Conservation (phyloP, 306 rosid species). For the Echinosophora koreensis region DNA sequence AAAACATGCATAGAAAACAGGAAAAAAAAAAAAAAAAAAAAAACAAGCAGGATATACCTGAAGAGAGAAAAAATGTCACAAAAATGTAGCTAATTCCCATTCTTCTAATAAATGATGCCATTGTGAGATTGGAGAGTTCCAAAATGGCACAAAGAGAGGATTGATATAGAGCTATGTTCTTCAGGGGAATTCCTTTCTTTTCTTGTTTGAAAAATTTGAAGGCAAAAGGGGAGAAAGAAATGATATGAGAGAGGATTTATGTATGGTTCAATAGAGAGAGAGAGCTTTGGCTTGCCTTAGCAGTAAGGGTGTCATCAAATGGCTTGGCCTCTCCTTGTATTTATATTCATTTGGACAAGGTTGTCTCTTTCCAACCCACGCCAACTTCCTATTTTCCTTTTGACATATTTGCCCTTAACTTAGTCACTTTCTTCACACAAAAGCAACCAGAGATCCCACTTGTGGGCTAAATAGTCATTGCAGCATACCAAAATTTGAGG, state of each 20-base stretch:
- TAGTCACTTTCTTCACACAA: conserved; percentile 59
- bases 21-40: conserved; percentile 17
- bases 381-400: conserved; percentile 40
- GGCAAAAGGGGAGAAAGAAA: conserved; percentile 36
- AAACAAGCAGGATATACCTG: conserved; percentile 58
- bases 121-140: conserved; percentile 44
- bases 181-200: conserved; percentile 62
- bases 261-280: conserved; percentile 19
- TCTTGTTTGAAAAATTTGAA: conserved; percentile 54
- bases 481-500: conserved; percentile 29
- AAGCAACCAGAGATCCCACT: conserved; percentile 48
- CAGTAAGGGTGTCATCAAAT: conserved; percentile 46
- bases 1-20: background rate
- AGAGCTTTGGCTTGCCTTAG: conserved; percentile 65
- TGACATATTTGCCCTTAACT: conserved; percentile 46
- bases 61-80: conserved; percentile 49
- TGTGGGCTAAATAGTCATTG: conserved; percentile 32
- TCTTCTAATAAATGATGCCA: conserved; percentile 55
- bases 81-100: conserved; percentile 49
- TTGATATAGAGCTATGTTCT: conserved; percentile 26
- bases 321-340: conserved; percentile 39
- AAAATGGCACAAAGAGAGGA: conserved; percentile 26
- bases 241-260: conserved; percentile 25
- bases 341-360: conserved; percentile 45
- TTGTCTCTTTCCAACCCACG: conserved; percentile 62